A percentile compares a stretch with the other conserved stretches of the same genome.
Evolutionary conservation across 768 basidiomycete genomes (phyloP).

Genomic region (Ramaria rubella): DNA sequence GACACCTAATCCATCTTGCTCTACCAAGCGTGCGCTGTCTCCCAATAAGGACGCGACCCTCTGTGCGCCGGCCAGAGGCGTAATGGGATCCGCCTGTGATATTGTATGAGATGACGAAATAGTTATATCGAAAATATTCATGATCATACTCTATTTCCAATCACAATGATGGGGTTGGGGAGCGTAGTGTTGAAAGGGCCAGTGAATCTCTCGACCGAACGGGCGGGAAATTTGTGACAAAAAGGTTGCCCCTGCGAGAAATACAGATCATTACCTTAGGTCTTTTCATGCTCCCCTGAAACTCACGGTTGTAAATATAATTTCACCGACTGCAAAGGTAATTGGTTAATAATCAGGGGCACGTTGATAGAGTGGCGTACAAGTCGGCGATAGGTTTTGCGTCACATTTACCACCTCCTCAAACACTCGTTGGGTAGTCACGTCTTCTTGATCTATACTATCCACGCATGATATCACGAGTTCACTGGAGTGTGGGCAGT

Average conservation of each 20-base stretch:
- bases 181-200: slow-evolving; percentile 18
- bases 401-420: background rate
- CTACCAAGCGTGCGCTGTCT: slow-evolving; percentile 20
- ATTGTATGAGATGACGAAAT: background rate
- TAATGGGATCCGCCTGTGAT: slow-evolving; percentile 19
- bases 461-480: no score
- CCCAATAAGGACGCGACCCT: slow-evolving; percentile 17
- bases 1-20: slow-evolving; percentile 25
- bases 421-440: slow-evolving; percentile 2
- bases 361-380: background rate
- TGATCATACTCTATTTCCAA: slow-evolving; percentile 15
- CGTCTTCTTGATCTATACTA: slow-evolving; percentile 2
- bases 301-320: slow-evolving; percentile 17
- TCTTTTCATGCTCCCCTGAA: background rate
- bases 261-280: background rate
- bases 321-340: no score
- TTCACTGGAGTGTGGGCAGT: no score
- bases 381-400: background rate
- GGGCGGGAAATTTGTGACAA: slow-evolving; percentile 17
- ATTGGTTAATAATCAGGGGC: background rate
- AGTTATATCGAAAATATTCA: background rate
- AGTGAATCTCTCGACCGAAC: slow-evolving; percentile 13
- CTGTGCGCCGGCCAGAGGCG: slow-evolving; percentile 22
- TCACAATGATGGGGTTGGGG: slow-evolving; percentile 12
- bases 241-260: no score